These are phyloP conservation scores for Vicia villosa DNA, from an alignment of 306 rosid genomes.

Conservation along the genomic window DNA sequence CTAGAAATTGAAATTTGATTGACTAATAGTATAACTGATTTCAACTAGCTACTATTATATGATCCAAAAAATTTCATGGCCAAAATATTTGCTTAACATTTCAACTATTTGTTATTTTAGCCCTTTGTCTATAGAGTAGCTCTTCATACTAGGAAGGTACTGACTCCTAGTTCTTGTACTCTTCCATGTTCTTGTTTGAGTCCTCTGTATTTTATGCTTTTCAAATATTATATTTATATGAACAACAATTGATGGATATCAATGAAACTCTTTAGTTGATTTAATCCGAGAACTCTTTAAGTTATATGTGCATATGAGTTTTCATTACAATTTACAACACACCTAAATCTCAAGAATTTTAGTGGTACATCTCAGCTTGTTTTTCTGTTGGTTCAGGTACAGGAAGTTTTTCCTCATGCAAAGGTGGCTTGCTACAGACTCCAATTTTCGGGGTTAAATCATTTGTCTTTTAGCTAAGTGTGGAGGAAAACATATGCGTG, in stretches of 20 bases:
- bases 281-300: too few relatives aligned
- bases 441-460: slow-evolving; percentile 31
- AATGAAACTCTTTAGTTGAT: not conserved
- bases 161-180: slow-evolving; percentile 29
- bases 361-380: slow-evolving; percentile 18
- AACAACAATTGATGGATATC: not conserved
- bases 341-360: slow-evolving; percentile 15
- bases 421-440: slow-evolving; percentile 44
- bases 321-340: not conserved
- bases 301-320: too few relatives aligned
- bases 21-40: too few relatives aligned
- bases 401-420: slow-evolving; percentile 21
- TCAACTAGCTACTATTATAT: too few relatives aligned
- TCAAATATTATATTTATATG: not conserved
- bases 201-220: not conserved
- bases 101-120: slow-evolving; percentile 51
- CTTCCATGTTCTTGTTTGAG: not conserved
- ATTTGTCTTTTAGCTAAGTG: slow-evolving; percentile 29
- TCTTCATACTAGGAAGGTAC: slow-evolving; percentile 89
- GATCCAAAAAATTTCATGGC: too few relatives aligned
- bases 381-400: slow-evolving; percentile 46
- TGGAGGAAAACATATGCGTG: too few relatives aligned
- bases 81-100: slow-evolving; percentile 29
- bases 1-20: too few relatives aligned
- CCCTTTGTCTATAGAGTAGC: slow-evolving; percentile 84